Evolutionary conservation across 768 basidiomycete species (phyloP).

Genomic region (Vararia minispora): DNA sequence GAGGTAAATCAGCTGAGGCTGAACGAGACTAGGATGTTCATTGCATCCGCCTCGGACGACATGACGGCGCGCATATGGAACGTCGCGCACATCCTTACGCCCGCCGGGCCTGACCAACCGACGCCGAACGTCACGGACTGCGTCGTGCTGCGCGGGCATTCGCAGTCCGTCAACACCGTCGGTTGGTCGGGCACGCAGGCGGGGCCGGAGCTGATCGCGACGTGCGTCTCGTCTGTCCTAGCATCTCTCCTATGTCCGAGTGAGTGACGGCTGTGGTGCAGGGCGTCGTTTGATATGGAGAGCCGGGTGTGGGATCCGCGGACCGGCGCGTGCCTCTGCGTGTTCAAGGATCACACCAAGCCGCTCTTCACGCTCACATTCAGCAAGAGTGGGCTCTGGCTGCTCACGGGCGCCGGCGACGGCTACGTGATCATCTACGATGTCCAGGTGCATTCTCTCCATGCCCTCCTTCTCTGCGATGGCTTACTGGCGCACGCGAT

Average conservation of each 20-base stretch:
- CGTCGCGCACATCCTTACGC: constrained; percentile 33
- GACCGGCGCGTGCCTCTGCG: constrained; percentile 62
- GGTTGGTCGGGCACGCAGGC: constrained; percentile 53
- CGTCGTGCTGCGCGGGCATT: constrained; percentile 50
- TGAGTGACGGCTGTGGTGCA: constrained; percentile 22
- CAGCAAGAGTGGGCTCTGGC: constrained; percentile 58
- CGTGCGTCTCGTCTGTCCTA: constrained; percentile 32
- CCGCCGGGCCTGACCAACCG: constrained; percentile 12
- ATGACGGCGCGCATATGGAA: constrained; percentile 70
- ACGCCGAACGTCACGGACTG: constrained; percentile 20
- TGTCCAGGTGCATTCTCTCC: constrained; percentile 38
- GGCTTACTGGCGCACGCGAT: background rate
- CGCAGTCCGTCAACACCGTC: constrained; percentile 50
- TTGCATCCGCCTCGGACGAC: constrained; percentile 81
- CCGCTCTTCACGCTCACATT: constrained; percentile 68
- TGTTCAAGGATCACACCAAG: constrained; percentile 60
- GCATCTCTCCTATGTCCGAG: constrained; percentile 5
- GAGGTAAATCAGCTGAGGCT: constrained; percentile 74
- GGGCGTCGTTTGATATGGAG: constrained; percentile 73
- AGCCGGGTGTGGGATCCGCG: constrained; percentile 76
- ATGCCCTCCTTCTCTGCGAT: background rate
- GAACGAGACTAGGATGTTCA: constrained; percentile 49
- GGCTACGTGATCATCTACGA: constrained; percentile 67
- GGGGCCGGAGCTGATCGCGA: constrained; percentile 59
- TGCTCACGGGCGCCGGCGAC: constrained; percentile 75